phyloP scores from a whole-genome alignment of 495 filamentous ascomycete genomes.

The Delitschia confertaspora region DNA sequence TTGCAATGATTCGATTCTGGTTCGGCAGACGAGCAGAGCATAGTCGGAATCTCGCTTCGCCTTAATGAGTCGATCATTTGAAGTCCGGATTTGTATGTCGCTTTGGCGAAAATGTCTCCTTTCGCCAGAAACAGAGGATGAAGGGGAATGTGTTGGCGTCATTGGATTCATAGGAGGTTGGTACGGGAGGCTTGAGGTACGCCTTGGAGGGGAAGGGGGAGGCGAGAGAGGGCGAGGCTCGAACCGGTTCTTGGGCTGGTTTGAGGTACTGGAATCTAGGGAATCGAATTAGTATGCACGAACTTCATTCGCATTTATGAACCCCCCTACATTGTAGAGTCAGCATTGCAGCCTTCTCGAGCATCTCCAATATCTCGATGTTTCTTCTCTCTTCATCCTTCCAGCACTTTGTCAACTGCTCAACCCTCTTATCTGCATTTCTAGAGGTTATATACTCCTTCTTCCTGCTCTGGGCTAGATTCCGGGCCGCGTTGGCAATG shows the following conservation, averaged over 20 bases:
- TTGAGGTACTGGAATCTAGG: slow-evolving; percentile 12
- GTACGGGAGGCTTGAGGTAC: slow-evolving; percentile 2
- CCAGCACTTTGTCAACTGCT: slow-evolving; percentile 9
- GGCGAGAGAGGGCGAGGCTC: slow-evolving; percentile 12
- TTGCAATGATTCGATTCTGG: slow-evolving; percentile 18
- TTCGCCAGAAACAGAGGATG: slow-evolving; percentile 4
- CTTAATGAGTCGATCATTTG: slow-evolving; percentile 15
- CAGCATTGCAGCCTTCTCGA: slow-evolving; percentile 19
- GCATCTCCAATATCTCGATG: slow-evolving; percentile 18
- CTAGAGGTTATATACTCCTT: slow-evolving; percentile 13
- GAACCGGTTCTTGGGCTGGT: slow-evolving; percentile 1
- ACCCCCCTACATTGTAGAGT: slow-evolving; percentile 21
- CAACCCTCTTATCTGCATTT: slow-evolving; percentile 18
- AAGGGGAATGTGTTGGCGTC: slow-evolving; percentile 3
- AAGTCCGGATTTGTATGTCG: slow-evolving; percentile 7
- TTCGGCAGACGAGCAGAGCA: slow-evolving; percentile 16
- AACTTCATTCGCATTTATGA: no score
- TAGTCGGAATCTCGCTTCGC: slow-evolving; percentile 24
- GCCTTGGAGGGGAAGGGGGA: slow-evolving; percentile 19
- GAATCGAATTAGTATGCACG: background rate
- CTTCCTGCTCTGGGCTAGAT: slow-evolving; percentile 16
- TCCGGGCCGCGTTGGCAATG: slow-evolving; percentile 14
- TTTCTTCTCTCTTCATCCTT: slow-evolving; percentile 19
- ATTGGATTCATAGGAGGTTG: background rate
- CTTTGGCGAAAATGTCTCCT: background rate